Percentiles rank a stretch among this genome's conserved stretches.
Evolutionary conservation across 2,329 filamentous ascomycete genomes (phyloP).

Genomic region (Penicillium decumbens): DNA sequence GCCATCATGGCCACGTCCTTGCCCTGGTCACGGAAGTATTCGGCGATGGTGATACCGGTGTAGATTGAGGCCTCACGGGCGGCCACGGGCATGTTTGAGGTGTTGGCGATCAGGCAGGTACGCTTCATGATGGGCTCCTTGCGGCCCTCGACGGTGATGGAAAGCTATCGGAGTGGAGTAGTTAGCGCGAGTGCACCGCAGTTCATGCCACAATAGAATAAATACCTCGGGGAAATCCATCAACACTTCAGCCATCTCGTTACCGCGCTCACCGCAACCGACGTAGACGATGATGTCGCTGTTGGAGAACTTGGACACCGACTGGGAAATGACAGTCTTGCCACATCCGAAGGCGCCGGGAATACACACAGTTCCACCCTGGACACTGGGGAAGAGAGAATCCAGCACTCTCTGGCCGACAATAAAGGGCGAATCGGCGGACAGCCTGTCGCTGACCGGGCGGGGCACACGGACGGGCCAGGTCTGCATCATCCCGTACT

Average conservation of each 20-base stretch:
- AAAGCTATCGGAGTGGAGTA: slow-evolving; percentile 53
- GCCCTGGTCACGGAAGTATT: slow-evolving; percentile 96
- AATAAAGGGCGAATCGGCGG: slow-evolving; percentile 84
- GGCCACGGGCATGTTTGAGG: slow-evolving; percentile 99
- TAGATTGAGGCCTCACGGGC: slow-evolving; percentile 98
- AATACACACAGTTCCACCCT: slow-evolving; percentile 96
- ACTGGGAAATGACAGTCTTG: slow-evolving; percentile 98
- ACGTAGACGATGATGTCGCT: slow-evolving; percentile 98
- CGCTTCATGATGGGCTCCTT: slow-evolving; percentile 99
- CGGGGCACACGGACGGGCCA: slow-evolving; percentile 97
- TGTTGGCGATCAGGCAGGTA: slow-evolving; percentile 96
- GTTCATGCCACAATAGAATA: neutral
- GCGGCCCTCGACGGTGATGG: slow-evolving; percentile 88
- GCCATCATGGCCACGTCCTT: slow-evolving; percentile 99
- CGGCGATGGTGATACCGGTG: slow-evolving; percentile 88
- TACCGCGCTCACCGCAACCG: slow-evolving; percentile 87
- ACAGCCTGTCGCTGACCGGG: slow-evolving; percentile 85
- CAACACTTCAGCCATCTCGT: slow-evolving; percentile 99
- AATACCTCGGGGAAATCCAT: slow-evolving; percentile 93
- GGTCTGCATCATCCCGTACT: slow-evolving; percentile 96
- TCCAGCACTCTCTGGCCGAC: slow-evolving; percentile 96
- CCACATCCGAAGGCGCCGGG: slow-evolving; percentile 97
- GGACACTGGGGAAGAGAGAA: slow-evolving; percentile 90
- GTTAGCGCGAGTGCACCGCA: neutral
- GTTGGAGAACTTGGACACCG: slow-evolving; percentile 99